phyloP scores from a whole-genome alignment of 208 protist species.

The Wallacemonas sp. region DNA sequence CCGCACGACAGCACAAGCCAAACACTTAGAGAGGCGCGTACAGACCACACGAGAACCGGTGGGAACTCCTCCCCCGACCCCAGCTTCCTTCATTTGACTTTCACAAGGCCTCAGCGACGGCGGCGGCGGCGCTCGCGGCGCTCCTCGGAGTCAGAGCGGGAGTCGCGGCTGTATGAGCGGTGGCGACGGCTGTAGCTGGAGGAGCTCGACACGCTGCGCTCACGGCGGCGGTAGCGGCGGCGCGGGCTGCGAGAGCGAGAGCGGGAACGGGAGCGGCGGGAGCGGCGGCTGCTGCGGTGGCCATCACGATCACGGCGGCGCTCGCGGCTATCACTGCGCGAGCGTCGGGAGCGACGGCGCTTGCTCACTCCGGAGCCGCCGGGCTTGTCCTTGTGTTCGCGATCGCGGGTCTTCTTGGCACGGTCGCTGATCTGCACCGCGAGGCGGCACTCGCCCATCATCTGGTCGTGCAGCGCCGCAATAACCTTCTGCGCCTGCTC shows the following conservation, averaged over 20 bases:
- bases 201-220: constrained; percentile 6
- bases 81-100: background rate
- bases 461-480: constrained; percentile 35
- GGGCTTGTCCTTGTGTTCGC: constrained; percentile 18
- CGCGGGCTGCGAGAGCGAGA: constrained; percentile 17
- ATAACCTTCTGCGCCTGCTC: constrained; percentile 40
- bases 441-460: constrained; percentile 48
- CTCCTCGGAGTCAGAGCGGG: constrained; percentile 5
- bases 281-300: constrained; percentile 12
- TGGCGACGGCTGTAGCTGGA: constrained; percentile 11
- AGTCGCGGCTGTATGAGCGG: constrained; percentile 3
- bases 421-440: constrained; percentile 48
- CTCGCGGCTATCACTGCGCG: constrained; percentile 24
- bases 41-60: background rate
- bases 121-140: constrained; percentile 1
- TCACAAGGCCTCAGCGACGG: background rate
- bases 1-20: too few relatives aligned
- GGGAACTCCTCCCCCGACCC: background rate
- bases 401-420: constrained; percentile 14
- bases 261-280: constrained; percentile 18
- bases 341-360: constrained; percentile 21
- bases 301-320: constrained; percentile 15
- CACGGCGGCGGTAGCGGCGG: constrained; percentile 11
- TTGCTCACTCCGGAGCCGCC: constrained; percentile 11
- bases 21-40: background rate